Conservation (phyloP, 345 rosid species). For the Carallia pectinifolia region DNA sequence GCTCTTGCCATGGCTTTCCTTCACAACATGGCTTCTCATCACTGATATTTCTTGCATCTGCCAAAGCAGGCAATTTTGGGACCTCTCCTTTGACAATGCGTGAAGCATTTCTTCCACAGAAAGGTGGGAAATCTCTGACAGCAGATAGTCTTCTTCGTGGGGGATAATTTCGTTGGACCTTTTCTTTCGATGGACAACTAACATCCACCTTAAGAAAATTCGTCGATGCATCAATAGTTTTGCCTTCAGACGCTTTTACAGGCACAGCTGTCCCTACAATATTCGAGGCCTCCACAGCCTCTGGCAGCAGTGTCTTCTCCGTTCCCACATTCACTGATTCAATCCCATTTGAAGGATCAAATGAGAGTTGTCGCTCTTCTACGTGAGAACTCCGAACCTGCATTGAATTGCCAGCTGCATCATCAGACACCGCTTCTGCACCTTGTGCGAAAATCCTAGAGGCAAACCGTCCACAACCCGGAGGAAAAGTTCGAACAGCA, state of each 20-base stretch:
- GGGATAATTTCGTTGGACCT: constrained; percentile 28
- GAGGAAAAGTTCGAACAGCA: constrained; percentile 51
- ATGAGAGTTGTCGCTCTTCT: constrained; percentile 9
- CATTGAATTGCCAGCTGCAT: no score
- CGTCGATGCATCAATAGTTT: constrained; percentile 10
- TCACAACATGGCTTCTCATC: constrained; percentile 20
- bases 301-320: constrained; percentile 5
- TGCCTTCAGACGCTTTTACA: constrained; percentile 5
- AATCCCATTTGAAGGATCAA: background rate
- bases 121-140: constrained; percentile 55
- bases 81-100: constrained; percentile 14
- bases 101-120: constrained; percentile 45
- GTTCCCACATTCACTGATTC: constrained; percentile 8
- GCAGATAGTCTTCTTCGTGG: constrained; percentile 47
- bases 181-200: constrained; percentile 14
- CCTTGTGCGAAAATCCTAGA: background rate
- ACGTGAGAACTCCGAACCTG: background rate
- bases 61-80: constrained; percentile 3
- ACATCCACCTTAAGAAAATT: constrained; percentile 12
- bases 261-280: constrained; percentile 8
- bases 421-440: no score
- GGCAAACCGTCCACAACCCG: constrained; percentile 42
- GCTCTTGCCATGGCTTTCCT: constrained; percentile 8
- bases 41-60: constrained; percentile 17
- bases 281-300: background rate